Evolutionary conservation across 345 rosid species (phyloP), one percentile per base, ranked within the genome.

Genomic region (Gossypium bickii): DNA sequence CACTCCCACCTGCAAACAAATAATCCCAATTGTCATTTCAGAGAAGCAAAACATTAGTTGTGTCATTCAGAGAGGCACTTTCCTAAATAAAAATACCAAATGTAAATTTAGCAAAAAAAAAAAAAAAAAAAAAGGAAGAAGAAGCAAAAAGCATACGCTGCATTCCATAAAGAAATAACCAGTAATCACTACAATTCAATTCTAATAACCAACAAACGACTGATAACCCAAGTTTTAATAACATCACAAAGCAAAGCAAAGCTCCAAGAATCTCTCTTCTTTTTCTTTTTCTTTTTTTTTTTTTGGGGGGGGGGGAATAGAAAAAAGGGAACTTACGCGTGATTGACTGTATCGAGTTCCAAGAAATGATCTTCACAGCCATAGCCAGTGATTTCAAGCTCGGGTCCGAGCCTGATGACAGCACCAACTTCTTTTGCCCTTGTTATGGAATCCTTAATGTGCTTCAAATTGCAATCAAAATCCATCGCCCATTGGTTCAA

Each of bases 301-400:
- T 34, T 5, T 4, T 0, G 38, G 38, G 38, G 6, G 7, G 38
- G 38, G 38, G 25, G 1, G 29, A 7, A 49, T 9, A 48, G 69
- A 55, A 34, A 59, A 17, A 43, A 27, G 58, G 67, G 73, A 74
- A 77, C 83, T 70, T 65, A 95, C 97, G 94, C 84, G 53, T 93
- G 99, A 76, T 86, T 65, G 82, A 90, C 64, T 12, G 99, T 95
- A 55, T 95, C 99, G 1, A 93, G 94, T 78, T 95, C 98, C 81
- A 95, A 78, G 82, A 95, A 95, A 77, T 95, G 99, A 79, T 95
- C 98, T 82, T 95, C 99, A n/a, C 98, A 93, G 78, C 99, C 98
- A 82, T 95, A 95, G 72, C 98, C 99, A 68, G 97, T 87, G 81
- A 93, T 74, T 81, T 95, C 99, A 22, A 95, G 98, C 91, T 95